These are phyloP conservation scores for Allium sativum DNA, from an alignment of 106 monocot genomes.

Conservation along the genomic window DNA sequence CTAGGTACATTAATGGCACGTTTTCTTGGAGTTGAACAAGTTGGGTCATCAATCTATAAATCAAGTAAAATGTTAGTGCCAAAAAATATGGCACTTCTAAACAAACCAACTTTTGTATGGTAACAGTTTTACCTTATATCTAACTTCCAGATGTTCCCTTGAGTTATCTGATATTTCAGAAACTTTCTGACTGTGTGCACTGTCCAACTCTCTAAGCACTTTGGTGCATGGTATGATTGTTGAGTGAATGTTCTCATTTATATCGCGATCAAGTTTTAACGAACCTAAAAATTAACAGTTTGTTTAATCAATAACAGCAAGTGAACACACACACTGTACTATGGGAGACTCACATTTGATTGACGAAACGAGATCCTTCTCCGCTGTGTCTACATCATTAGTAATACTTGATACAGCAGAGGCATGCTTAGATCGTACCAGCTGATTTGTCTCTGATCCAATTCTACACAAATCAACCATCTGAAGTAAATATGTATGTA, in stretches of 20 bases:
- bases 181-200: constrained; percentile 37
- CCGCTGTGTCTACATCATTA: constrained; percentile 33
- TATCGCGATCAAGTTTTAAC: constrained; percentile 49
- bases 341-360: constrained; percentile 36
- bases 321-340: too few species aligned
- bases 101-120: too few species aligned
- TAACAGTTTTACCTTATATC: constrained; percentile 41
- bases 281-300: constrained; percentile 26
- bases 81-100: neutral
- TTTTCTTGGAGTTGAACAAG: constrained; percentile 70
- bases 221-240: constrained; percentile 20
- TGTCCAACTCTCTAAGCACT: constrained; percentile 34
- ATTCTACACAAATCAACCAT: constrained; percentile 19
- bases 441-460: constrained; percentile 37
- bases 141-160: constrained; percentile 40
- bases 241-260: constrained; percentile 21
- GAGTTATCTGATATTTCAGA: constrained; percentile 39
- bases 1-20: constrained; percentile 44
- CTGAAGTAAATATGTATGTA: neutral
- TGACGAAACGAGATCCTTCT: constrained; percentile 34
- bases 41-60: constrained; percentile 61
- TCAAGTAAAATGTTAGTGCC: too few species aligned
- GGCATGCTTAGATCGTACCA: constrained; percentile 35
- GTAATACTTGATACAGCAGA: constrained; percentile 25
- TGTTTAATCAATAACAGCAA: too few species aligned